Base-by-base conservation (phyloP, 2,329 filamentous ascomycete genomes). In the Trichophyton schoenleinii region DNA sequence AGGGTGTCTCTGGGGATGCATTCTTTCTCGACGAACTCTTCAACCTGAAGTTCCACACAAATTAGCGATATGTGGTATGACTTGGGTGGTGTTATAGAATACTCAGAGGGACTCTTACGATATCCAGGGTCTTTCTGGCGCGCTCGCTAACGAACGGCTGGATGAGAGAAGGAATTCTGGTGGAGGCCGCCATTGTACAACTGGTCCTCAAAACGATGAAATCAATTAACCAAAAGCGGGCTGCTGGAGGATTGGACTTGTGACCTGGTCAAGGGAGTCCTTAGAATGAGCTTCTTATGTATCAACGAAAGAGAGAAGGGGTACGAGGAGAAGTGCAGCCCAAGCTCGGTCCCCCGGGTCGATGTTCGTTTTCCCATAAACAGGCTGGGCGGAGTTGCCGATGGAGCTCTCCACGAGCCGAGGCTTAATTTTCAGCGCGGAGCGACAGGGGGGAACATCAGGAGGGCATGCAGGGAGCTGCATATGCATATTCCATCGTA, bases 21-120 rank as follows among this genome's bases (percentile, higher is more conserved):
- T 80, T 96, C 91, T 76, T 96, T 91, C 72, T 97, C 89, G 68
- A 99, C 94, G 70, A 99, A 99, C 75, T 91, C 90, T 79, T 92
- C 89, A 67, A 99, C 89, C 82, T 84, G 65, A 22, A 18, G 2
- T n/a, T 8, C 42, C 20, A 25, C 2, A 55, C 20, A 49, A 41
- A 44, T 64, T 34, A 64, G 63, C 63, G 57, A 58, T 7, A 34
- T 28, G 63, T 62, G 57, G 44, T 7, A 34, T 28, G 18, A n/a
- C 1, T 41, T 38, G 9, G 9, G 34, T 11, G 6, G 13, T n/a
- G 42, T 25, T 53, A 28, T 28, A 5, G 5, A 20, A 46, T 15
- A 8, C 18, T 28, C 2, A n/a, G 60, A 36, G 49, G 42, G n/a
- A 38, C 18, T 66, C 74, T 60, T 77, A 85, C 83, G 66, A 90